Evolutionary conservation across 2,329 filamentous ascomycete species (phyloP).

Genomic region (Calonectria ilicicola): DNA sequence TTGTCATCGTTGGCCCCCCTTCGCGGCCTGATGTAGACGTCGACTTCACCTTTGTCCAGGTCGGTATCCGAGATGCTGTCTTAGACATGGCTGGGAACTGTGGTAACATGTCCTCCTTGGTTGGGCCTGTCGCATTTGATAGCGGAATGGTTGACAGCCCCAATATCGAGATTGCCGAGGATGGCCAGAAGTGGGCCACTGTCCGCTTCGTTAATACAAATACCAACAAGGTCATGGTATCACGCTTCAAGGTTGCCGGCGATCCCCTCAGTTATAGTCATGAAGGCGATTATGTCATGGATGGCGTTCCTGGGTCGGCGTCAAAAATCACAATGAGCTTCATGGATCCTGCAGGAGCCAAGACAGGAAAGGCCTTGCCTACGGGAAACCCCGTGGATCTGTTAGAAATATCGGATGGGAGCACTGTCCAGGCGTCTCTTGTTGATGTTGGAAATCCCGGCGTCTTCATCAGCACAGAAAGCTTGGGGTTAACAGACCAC

Average conservation of each 20-base stretch:
- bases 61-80: slow-evolving; percentile 70
- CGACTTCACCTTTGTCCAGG: slow-evolving; percentile 78
- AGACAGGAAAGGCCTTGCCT: slow-evolving; percentile 64
- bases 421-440: slow-evolving; percentile 63
- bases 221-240: slow-evolving; percentile 72
- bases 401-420: slow-evolving; percentile 53
- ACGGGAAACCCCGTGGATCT: slow-evolving; percentile 67
- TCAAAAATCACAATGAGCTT: slow-evolving; percentile 72
- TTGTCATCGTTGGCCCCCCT: slow-evolving; percentile 73
- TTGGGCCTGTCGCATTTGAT: slow-evolving; percentile 66
- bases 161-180: slow-evolving; percentile 30
- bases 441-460: slow-evolving; percentile 75
- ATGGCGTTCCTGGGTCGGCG: slow-evolving; percentile 71
- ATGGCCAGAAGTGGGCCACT: slow-evolving; percentile 51
- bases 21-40: slow-evolving; percentile 65
- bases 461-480: slow-evolving; percentile 68
- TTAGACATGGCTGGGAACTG: slow-evolving; percentile 79
- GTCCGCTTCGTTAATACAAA: slow-evolving; percentile 79
- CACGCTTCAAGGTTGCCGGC: slow-evolving; percentile 65
- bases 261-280: slow-evolving; percentile 44
- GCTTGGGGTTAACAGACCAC: slow-evolving; percentile 60
- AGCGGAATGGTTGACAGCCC: slow-evolving; percentile 40
- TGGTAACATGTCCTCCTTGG: slow-evolving; percentile 78
- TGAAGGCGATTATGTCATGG: slow-evolving; percentile 69
- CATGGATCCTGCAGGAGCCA: slow-evolving; percentile 70